phyloP scores from a whole-genome alignment of 805 yeast genomes.

The Sugiyamaella lignohabitans region DNA sequence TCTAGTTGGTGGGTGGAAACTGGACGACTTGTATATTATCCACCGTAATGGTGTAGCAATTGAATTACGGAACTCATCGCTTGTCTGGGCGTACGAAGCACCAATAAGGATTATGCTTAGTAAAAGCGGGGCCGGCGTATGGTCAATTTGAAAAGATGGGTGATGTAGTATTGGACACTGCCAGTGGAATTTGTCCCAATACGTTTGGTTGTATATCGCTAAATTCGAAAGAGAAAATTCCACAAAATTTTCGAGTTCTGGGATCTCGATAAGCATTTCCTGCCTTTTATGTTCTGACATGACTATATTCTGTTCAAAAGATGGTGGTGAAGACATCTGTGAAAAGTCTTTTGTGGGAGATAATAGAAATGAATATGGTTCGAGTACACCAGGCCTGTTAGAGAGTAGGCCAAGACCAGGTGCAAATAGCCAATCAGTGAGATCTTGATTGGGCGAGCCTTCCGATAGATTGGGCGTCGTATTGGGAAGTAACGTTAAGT shows the following conservation, averaged over 20 bases:
- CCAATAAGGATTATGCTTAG: slow-evolving; percentile 53
- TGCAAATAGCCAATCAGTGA: slow-evolving; percentile 14
- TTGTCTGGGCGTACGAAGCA: slow-evolving; percentile 34
- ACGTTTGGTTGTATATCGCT: slow-evolving; percentile 30
- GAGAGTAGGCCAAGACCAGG: slow-evolving; percentile 9
- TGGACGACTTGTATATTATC: slow-evolving; percentile 61
- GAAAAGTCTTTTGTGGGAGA: slow-evolving; percentile 11
- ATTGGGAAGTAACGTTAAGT: no score
- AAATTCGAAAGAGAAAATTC: slow-evolving; percentile 11
- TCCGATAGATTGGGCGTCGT: slow-evolving; percentile 7
- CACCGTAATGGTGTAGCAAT: slow-evolving; percentile 59
- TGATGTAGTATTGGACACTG: slow-evolving; percentile 53
- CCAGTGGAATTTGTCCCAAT: slow-evolving; percentile 55
- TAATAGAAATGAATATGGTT: slow-evolving; percentile 11
- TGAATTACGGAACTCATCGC: slow-evolving; percentile 35
- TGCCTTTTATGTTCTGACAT: slow-evolving; percentile 27
- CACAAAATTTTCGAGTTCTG: slow-evolving; percentile 30
- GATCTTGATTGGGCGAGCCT: slow-evolving; percentile 5
- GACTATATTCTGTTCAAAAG: slow-evolving; percentile 30
- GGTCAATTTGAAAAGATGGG: slow-evolving; percentile 49
- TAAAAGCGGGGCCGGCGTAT: slow-evolving; percentile 43
- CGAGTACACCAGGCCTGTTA: slow-evolving; percentile 5
- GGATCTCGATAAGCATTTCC: slow-evolving; percentile 20
- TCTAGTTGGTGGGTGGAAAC: slow-evolving; percentile 68
- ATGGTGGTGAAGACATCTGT: slow-evolving; percentile 30